A percentile compares a stretch with the other conserved stretches of the same genome.
Evolutionary conservation across 2,329 filamentous ascomycete genomes (phyloP).

Genomic region (Trichoderma breve): DNA sequence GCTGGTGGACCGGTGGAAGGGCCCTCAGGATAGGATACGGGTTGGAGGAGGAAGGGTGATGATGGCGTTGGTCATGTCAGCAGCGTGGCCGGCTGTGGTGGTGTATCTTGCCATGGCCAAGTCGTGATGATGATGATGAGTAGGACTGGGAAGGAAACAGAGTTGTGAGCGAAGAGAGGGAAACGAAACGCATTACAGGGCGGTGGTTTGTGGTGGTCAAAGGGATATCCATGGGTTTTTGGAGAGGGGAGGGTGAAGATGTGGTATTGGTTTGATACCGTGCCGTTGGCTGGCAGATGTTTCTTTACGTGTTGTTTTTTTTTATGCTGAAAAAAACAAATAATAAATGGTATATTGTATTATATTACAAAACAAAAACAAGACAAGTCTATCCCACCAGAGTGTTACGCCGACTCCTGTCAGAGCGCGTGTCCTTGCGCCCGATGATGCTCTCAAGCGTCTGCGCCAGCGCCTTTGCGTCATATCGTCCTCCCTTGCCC

Average conservation of each 20-base stretch:
- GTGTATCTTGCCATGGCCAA: slow-evolving; percentile 31
- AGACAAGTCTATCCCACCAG: slow-evolving; percentile 31
- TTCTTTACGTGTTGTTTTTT: not conserved
- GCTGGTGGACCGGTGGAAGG: slow-evolving; percentile 45
- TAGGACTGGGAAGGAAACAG: not conserved
- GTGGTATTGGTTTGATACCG: slow-evolving; percentile 14
- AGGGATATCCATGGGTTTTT: not conserved
- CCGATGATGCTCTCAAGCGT: slow-evolving; percentile 77
- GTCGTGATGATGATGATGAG: slow-evolving; percentile 1
- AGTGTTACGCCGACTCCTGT: slow-evolving; percentile 47
- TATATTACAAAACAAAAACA: not conserved
- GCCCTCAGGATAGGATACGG: slow-evolving; percentile 36
- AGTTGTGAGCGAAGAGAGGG: not conserved
- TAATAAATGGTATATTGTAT: slow-evolving; percentile 4
- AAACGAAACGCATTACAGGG: not conserved
- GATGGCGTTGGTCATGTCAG: slow-evolving; percentile 34
- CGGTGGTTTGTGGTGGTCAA: not conserved
- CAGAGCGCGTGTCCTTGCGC: slow-evolving; percentile 40
- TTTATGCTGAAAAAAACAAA: not conserved
- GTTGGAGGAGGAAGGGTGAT: slow-evolving; percentile 31
- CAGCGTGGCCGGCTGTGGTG: slow-evolving; percentile 39
- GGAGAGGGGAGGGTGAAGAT: not conserved
- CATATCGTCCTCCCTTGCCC: slow-evolving; percentile 60
- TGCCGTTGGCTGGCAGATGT: not conserved
- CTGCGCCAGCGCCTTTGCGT: slow-evolving; percentile 69